Conservation (phyloP, 768 basidiomycete genomes). For the Mrakia gelida region DNA sequence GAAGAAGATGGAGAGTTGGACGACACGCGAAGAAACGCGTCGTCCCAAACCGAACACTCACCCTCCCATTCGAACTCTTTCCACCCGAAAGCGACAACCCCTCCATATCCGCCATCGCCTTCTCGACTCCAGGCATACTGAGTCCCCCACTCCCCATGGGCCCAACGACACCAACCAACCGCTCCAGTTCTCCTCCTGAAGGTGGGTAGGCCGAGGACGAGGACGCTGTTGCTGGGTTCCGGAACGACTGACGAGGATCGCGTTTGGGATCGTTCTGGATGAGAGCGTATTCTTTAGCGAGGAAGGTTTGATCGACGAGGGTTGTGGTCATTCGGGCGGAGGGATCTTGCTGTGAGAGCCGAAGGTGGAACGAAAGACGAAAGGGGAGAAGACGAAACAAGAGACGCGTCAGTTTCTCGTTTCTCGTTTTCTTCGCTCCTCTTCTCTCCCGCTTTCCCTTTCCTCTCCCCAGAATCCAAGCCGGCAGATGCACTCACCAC, state of each 20-base stretch:
- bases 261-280: slow-evolving; percentile 83
- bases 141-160: slow-evolving; percentile 85
- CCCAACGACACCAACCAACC: slow-evolving; percentile 69
- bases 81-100: slow-evolving; percentile 39
- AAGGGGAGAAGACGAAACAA: neutral
- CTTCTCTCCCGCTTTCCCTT: too few species aligned
- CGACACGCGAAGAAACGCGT: too few species aligned
- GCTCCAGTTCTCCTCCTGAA: slow-evolving; percentile 5
- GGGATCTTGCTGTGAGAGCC: slow-evolving; percentile 59
- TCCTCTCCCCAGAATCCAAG: too few species aligned
- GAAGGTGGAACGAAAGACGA: neutral
- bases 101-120: slow-evolving; percentile 84
- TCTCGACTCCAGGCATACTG: slow-evolving; percentile 79
- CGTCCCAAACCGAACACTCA: neutral
- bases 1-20: too few species aligned
- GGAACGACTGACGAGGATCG: slow-evolving; percentile 83
- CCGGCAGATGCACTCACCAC: slow-evolving; percentile 53
- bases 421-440: neutral
- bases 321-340: slow-evolving; percentile 74
- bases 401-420: neutral
- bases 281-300: slow-evolving; percentile 84
- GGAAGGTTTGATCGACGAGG: slow-evolving; percentile 83
- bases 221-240: slow-evolving; percentile 53
- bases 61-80: neutral
- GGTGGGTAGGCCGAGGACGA: neutral